Percentiles rank a stretch among this genome's conserved stretches.
phyloP scores from a whole-genome alignment of 139 green algal species.

The Coelastrella sp. region DNA sequence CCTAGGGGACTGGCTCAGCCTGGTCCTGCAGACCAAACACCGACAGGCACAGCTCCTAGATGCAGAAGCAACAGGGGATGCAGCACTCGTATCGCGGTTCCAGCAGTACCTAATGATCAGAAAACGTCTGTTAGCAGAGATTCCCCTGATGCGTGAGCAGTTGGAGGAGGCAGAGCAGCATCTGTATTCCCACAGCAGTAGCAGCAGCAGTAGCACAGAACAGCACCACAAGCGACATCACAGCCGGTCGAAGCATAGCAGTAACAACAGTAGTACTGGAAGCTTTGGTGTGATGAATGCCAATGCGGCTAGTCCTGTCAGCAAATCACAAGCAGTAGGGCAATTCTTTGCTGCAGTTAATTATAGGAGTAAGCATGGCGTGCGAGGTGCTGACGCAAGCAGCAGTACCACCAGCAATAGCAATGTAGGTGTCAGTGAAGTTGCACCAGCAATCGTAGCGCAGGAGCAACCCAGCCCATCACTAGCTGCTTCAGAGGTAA shows the following conservation, averaged over 20 bases:
- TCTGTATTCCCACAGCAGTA: not conserved
- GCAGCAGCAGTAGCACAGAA: not conserved
- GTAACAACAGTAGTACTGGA: not conserved
- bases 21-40: not conserved
- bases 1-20: slow-evolving; percentile 33
- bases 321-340: slow-evolving; percentile 8
- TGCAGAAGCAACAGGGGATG: slow-evolving; percentile 41
- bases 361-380: slow-evolving; percentile 25
- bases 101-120: slow-evolving; percentile 47
- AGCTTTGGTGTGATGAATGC: slow-evolving; percentile 28
- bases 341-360: slow-evolving; percentile 48
- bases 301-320: slow-evolving; percentile 20
- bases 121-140: slow-evolving; percentile 47
- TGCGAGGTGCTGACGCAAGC: not conserved
- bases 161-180: slow-evolving; percentile 10
- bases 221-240: not conserved
- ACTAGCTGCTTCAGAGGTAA: not conserved
- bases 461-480: not conserved
- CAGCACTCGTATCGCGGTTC: slow-evolving; percentile 2
- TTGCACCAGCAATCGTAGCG: too few species aligned
- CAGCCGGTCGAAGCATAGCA: too few species aligned
- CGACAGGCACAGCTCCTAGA: slow-evolving; percentile 34
- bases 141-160: slow-evolving; percentile 36
- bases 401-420: slow-evolving; percentile 27
- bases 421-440: too few species aligned